Evolutionary conservation across 768 basidiomycete genomes (phyloP).

Genomic region (Lactarius pseudohatsudake): DNA sequence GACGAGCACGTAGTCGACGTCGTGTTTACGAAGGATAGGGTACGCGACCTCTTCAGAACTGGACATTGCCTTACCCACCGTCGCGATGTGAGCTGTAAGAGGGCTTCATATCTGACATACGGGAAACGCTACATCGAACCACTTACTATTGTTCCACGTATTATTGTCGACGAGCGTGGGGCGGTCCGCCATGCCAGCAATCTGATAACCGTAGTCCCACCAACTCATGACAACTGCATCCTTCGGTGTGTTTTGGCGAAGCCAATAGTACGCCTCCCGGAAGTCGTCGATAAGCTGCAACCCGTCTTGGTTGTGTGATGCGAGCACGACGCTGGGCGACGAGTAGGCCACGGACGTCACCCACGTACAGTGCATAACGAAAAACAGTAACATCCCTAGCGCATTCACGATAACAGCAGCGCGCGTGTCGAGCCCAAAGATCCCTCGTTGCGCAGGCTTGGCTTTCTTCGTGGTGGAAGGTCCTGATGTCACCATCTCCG

Average conservation of each 20-base stretch:
- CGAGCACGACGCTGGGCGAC: conserved; percentile 94
- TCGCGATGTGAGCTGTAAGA: conserved; percentile 86
- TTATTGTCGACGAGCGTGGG: conserved; percentile 98
- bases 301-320: conserved; percentile 77
- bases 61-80: conserved; percentile 98
- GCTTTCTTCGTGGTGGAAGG: conserved; percentile 36
- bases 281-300: conserved; percentile 98
- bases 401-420: conserved; percentile 72
- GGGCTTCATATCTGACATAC: neutral
- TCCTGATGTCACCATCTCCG: conserved; percentile 21
- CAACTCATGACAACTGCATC: conserved; percentile 96
- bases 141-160: conserved; percentile 98
- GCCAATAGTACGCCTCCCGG: conserved; percentile 99
- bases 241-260: conserved; percentile 91
- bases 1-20: conserved; percentile 95
- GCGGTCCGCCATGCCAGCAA: conserved; percentile 97
- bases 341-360: conserved; percentile 95
- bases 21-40: conserved; percentile 94
- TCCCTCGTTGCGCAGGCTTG: conserved; percentile 48
- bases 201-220: conserved; percentile 99
- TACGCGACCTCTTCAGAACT: conserved; percentile 93
- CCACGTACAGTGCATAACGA: conserved; percentile 96
- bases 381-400: conserved; percentile 77
- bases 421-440: conserved; percentile 86
- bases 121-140: conserved; percentile 3